Base-by-base conservation (phyloP, 129 eudicot genomes). In the Arctium lappa region DNA sequence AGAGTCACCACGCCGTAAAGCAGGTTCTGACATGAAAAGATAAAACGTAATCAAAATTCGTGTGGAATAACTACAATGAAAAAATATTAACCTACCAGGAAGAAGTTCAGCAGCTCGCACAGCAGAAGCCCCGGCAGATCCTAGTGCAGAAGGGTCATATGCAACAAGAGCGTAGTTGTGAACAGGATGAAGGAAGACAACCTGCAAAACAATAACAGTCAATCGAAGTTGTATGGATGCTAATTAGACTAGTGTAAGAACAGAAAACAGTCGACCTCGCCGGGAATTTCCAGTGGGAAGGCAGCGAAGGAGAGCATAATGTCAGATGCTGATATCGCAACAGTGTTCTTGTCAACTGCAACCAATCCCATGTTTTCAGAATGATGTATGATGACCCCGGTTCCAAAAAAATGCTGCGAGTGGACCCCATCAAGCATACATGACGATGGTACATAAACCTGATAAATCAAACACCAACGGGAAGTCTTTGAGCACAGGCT, bases 351-450 rank as follows among this genome's bases (percentile, higher is more conserved):
- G 86, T 95, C 98, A 32, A 95, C 97, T 8, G 85, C 98, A 86
- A 90, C 94, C 69, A 95, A 72, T 72, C 98, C 98, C 93, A 95
- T 91, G 69, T 86, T 87, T 74, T 86, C 85, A n/a, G 98, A 95
- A 86, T 95, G 98, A 88, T 92, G 87, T 84, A 95, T 83, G 86
- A 95, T 88, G 27, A 95, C 91, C 69, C 97, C 98, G 13, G 97
- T 95, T 77, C 98, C 98, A 56, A 92, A 95, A 84, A 91, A 95
- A 87, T 95, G 97, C 86, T 95, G 98, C 2, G 97, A 90, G 88
- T 95, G 98, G 71, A 92, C 97, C 76, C 98, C 98, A 86, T 95
- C 98, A 78, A 92, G 87, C 98, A 95, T 92, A 85, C 97, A 92
- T 46, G 97, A 92, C 44, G 98, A 86, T 37, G 98, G 98, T 73